Percentiles rank a stretch among this genome's conserved stretches.
Conservation (phyloP, 2,329 filamentous ascomycete genomes). For the Tolypocladium capitatum region DNA sequence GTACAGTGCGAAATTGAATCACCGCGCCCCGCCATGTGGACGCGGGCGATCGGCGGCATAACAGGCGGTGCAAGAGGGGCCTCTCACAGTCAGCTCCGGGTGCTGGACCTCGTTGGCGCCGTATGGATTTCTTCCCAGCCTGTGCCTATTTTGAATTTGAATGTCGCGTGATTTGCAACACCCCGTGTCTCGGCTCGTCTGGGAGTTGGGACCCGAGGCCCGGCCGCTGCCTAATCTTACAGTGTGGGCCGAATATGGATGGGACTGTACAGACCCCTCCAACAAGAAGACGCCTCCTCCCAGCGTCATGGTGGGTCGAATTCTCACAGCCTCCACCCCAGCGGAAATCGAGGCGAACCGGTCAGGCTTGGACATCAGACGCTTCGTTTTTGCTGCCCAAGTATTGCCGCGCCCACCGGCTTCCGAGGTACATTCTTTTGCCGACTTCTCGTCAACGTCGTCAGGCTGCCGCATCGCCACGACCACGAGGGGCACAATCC, state of each 20-base stretch:
- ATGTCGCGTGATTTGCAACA: neutral
- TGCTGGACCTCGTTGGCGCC: neutral
- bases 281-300: conserved; percentile 6
- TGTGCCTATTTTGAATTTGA: too few species aligned
- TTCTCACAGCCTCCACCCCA: conserved; percentile 25
- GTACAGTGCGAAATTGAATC: neutral
- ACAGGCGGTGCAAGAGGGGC: neutral
- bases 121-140: neutral
- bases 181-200: neutral
- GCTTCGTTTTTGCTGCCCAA: conserved; percentile 1
- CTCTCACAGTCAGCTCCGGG: neutral
- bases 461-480: neutral
- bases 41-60: neutral
- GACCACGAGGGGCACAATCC: neutral
- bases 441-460: neutral
- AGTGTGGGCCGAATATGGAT: neutral
- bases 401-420: neutral
- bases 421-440: neutral
- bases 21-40: too few species aligned
- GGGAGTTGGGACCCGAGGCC: neutral
- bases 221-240: neutral
- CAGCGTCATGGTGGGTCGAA: conserved; percentile 25
- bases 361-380: conserved; percentile 4
- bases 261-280: conserved; percentile 12
- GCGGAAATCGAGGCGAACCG: too few species aligned